These are phyloP conservation scores for Colletotrichum sp. DNA, from an alignment of 2,329 filamentous ascomycete genomes.

Conservation along the genomic window DNA sequence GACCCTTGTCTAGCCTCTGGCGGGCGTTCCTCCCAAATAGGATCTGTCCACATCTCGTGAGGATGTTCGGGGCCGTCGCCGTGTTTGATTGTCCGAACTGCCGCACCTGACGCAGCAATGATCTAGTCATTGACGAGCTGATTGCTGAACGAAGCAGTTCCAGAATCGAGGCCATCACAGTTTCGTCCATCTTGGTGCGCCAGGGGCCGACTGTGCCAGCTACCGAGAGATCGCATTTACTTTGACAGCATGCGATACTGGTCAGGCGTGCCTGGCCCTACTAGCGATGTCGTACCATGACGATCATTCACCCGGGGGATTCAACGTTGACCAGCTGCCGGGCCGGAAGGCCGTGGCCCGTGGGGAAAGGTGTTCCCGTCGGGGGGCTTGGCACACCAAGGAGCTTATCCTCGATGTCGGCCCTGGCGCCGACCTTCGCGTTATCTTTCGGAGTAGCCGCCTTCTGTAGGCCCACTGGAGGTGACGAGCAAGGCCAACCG, in stretches of 20 bases:
- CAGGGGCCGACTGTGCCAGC: not conserved
- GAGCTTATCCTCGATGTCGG: not conserved
- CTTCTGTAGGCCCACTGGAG: not conserved
- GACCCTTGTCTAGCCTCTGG: not conserved
- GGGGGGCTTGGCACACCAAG: not conserved
- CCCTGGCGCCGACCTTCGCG: not conserved
- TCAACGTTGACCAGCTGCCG: slow-evolving; percentile 1
- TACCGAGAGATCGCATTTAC: not conserved
- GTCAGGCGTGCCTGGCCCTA: not conserved
- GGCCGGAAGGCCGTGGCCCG: not conserved
- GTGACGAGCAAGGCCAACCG: not conserved
- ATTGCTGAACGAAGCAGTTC: not conserved
- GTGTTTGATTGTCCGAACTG: slow-evolving; percentile 34
- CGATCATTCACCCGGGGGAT: not conserved
- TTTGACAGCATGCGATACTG: not conserved
- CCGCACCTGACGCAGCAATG: slow-evolving; percentile 23
- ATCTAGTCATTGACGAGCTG: not conserved
- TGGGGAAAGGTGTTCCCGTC: not conserved
- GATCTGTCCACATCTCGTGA: not conserved
- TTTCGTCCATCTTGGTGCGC: not conserved
- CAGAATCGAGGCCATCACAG: not conserved
- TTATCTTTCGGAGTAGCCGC: not conserved
- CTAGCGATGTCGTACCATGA: not conserved
- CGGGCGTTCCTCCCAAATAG: not conserved
- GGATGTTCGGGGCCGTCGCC: not conserved